Base-by-base conservation (phyloP, 345 rosid species). In the Abelmoschus esculentus region DNA sequence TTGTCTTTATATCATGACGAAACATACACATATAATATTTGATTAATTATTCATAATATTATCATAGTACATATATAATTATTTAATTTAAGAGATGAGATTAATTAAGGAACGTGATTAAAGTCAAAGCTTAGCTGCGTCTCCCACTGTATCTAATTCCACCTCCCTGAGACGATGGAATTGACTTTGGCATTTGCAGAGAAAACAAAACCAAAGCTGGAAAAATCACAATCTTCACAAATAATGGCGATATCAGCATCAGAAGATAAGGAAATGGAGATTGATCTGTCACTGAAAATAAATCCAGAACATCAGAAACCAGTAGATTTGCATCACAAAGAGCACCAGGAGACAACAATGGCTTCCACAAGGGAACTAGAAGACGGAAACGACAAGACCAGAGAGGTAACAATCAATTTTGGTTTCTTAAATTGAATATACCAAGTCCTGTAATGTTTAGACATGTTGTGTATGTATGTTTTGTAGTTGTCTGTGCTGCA, bases 81-180 rank as follows among this genome's bases (percentile, higher is more conserved):
- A 9, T 54, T 71, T 59, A 58, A 38, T 73, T 70, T 9, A 72
- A 77, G 32, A 62, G 54, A 5, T 40, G 64, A 40, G 59, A 38
- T 29, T 65, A 80, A 72, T 77, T 68, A 77, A 67, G 67, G 72
- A 36, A 69, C 2, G 59, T 7, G 71, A 53, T 36, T 77, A 71
- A 81, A 83, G 84, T 83, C 87, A 83, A 77, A 75, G 42, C 78
- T 81, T 68, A 77, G 87, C 77, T 79, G 85, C 83, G 73, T 75
- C 87, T 73, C 87, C 74, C 70, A 75, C 71, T 31, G 49, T 80
- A 75, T 74, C 65, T 59, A 67, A 75, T 55, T 7, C 18, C 4
- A 13, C 70, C 29, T 73, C 75, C 72, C 62, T 49, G 75, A 55
- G 85, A 70, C 75, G 80, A 73, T 72, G 83, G 85, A 50, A 74